Evolutionary conservation across 1,139 yeast genomes (phyloP), one percentile per base, ranked within the genome.

Genomic region (Saccharomycopsis crataegensis): DNA sequence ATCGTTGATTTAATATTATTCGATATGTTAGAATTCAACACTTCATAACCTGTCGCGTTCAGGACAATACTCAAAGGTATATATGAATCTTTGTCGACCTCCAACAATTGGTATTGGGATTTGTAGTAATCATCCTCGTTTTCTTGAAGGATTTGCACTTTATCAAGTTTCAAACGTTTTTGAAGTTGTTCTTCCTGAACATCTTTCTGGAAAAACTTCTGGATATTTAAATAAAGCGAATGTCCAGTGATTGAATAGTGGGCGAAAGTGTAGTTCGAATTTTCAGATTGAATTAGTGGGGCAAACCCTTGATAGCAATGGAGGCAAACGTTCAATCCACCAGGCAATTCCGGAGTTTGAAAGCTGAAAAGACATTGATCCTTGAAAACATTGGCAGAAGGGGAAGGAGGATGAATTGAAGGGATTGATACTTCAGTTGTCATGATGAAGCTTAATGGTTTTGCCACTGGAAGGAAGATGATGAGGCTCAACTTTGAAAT

Each of bases 331-430:
- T 86, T 94, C 22, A 89, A 65, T 0, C 96, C 96, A 9, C 67
- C 60, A 0, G 67, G 67, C 51, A 83, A 81, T 57, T 81, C 84
- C 28, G 90, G 79, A 0, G 87, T 83, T 59, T 83, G 91, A 64
- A 86, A 89, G 51, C 86, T 82, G 70, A 77, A 87, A 74, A 84
- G 83, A 62, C 96, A 88, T 59, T 88, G 95, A 67, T 88, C 96
- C 64, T 87, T 88, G 67, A 79, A 83, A 17, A 89, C 79, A 8
- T 70, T 66, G 57, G 70, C 58, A 43, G 62, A 58, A 3, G 60
- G 53, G 6, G 65, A 22, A 8, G 65, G 65, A 2, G 64, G 59
- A 9, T 40, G 48, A 16, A 59, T 51, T 34, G 51, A 14, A 3
- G 49, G 14, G 42, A 6, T 38, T n/a, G 16, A 16, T 22, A 22